Evolutionary conservation across 2,329 filamentous ascomycete species (phyloP).

Genomic region (Geosmithia putterillii): DNA sequence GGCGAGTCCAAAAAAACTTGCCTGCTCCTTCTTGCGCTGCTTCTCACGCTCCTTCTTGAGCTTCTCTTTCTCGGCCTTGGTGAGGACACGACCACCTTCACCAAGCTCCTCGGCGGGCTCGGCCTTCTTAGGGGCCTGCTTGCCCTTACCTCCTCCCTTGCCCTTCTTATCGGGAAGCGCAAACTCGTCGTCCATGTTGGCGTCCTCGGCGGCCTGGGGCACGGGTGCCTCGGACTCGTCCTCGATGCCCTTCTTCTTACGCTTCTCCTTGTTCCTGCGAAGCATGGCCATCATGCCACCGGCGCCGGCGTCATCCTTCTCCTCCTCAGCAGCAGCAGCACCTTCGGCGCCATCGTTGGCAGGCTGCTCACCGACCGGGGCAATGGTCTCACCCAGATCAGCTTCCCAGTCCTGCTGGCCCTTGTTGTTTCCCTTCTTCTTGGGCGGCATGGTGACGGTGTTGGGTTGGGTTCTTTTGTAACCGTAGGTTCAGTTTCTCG

Average conservation of each 20-base stretch:
- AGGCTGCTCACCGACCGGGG: conserved; percentile 29
- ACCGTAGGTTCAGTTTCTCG: neutral
- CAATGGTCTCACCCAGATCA: conserved; percentile 69
- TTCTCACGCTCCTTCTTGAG: conserved; percentile 98
- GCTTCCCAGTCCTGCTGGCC: conserved; percentile 89
- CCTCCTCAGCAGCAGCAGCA: conserved; percentile 35
- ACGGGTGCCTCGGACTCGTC: conserved; percentile 47
- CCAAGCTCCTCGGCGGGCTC: conserved; percentile 33
- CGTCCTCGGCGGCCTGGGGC: conserved; percentile 55
- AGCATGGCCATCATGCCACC: conserved; percentile 69
- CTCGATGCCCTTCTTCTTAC: conserved; percentile 73
- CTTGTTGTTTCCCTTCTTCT: conserved; percentile 83
- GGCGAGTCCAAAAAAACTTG: conserved; percentile 18
- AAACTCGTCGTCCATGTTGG: conserved; percentile 75
- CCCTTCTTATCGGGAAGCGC: conserved; percentile 65
- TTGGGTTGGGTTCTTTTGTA: neutral
- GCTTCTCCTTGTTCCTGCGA: conserved; percentile 73
- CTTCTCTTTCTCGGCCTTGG: conserved; percentile 97
- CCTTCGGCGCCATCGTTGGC: conserved; percentile 25
- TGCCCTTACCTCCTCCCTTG: conserved; percentile 26
- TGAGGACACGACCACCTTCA: conserved; percentile 61
- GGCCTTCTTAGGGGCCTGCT: conserved; percentile 27
- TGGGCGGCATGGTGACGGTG: conserved; percentile 63
- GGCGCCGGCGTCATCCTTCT: conserved; percentile 39
- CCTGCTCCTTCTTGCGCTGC: conserved; percentile 96